These are phyloP conservation scores for Excoecaria agallocha DNA, from an alignment of 345 rosid genomes.

Conservation along the genomic window DNA sequence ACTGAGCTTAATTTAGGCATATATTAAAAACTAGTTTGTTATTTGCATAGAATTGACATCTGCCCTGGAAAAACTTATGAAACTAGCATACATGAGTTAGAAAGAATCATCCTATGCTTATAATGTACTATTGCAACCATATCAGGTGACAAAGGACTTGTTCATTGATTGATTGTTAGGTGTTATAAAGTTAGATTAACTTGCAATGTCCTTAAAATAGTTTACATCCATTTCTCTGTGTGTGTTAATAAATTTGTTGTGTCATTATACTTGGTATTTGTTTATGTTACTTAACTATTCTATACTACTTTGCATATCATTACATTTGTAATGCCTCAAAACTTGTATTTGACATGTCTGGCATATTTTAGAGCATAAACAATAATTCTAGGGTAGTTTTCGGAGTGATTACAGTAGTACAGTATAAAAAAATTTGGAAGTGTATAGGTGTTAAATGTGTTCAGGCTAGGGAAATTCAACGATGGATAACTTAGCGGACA, in stretches of 20 bases:
- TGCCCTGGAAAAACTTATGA: neutral
- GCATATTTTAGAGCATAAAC: too few species aligned
- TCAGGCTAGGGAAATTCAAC: too few species aligned
- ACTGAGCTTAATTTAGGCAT: neutral
- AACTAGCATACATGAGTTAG: neutral
- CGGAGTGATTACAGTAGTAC: too few species aligned
- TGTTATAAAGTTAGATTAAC: neutral
- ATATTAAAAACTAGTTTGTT: neutral
- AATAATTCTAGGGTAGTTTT: too few species aligned
- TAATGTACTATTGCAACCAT: neutral
- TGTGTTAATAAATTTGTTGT: neutral
- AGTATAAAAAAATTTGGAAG: too few species aligned
- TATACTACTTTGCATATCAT: constrained; percentile 61
- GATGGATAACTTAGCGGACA: too few species aligned
- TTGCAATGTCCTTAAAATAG: neutral
- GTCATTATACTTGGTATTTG: neutral
- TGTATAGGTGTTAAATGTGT: too few species aligned
- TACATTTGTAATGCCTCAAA: too few species aligned
- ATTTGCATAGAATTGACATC: neutral
- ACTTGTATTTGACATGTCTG: too few species aligned
- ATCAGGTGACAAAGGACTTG: neutral
- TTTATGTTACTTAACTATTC: constrained; percentile 18
- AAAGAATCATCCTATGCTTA: neutral
- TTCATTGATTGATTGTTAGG: neutral
- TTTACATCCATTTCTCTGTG: neutral